Conservation (phyloP, 495 filamentous ascomycete genomes). For the Lepidopterella palustris region DNA sequence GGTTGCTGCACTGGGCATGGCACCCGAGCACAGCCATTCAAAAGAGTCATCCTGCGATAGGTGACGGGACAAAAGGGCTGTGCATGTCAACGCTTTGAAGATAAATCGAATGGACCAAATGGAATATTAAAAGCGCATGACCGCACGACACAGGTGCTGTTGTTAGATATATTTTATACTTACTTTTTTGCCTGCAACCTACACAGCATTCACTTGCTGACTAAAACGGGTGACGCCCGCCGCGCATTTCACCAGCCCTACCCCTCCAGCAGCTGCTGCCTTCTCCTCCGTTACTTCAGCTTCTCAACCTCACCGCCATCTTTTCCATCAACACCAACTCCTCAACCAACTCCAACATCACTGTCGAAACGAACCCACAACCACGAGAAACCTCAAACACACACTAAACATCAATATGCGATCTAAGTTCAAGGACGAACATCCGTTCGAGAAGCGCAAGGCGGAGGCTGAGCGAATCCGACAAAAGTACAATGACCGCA, state of each 20-base stretch:
- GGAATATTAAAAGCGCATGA: neutral
- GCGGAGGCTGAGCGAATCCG: conserved; percentile 98
- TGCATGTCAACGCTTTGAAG: neutral
- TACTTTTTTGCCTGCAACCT: no score
- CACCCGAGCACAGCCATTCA: conserved; percentile 24
- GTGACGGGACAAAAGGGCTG: conserved; percentile 14
- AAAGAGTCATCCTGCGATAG: conserved; percentile 12
- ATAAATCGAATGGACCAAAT: neutral
- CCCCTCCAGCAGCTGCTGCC: conserved; percentile 1
- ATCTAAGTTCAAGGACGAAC: conserved; percentile 99
- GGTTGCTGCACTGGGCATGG: conserved; percentile 6
- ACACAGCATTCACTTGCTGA: neutral
- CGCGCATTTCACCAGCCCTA: conserved; percentile 3
- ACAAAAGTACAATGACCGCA: conserved; percentile 97
- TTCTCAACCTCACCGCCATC: conserved; percentile 6
- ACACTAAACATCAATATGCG: conserved; percentile 57
- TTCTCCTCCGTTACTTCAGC: neutral
- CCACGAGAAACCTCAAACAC: neutral
- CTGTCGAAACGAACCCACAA: neutral
- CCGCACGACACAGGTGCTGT: no score
- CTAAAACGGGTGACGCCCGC: neutral
- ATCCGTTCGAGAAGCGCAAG: conserved; percentile 99
- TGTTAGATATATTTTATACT: no score
- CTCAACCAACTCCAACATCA: conserved; percentile 1
- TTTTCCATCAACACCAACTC: conserved; percentile 1